phyloP scores from a whole-genome alignment of 306 rosid species.

The Alnus rubra region DNA sequence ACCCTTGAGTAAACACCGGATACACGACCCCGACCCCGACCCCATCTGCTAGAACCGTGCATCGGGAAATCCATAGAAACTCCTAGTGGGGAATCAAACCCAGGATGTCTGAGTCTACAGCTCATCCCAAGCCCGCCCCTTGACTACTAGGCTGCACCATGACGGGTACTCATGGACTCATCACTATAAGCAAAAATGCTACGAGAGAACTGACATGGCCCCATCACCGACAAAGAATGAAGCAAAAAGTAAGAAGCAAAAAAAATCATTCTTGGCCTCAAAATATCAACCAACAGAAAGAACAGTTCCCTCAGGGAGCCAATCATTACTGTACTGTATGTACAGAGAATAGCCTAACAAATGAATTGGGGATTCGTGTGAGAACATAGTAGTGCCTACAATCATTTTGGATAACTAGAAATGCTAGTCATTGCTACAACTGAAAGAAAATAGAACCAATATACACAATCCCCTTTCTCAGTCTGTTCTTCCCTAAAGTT shows the following conservation, averaged over 20 bases:
- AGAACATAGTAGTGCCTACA: conserved; percentile 15
- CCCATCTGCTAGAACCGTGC: too few relatives aligned
- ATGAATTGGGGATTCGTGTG: conserved; percentile 11
- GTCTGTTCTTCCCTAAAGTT: conserved; percentile 31
- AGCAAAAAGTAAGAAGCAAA: neutral
- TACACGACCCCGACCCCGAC: too few relatives aligned
- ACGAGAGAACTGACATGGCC: too few relatives aligned
- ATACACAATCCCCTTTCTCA: conserved; percentile 33
- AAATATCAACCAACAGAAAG: neutral
- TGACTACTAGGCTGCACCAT: too few relatives aligned
- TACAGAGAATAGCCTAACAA: conserved; percentile 6
- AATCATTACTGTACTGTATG: conserved; percentile 8
- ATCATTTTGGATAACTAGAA: conserved; percentile 1
- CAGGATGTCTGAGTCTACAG: too few relatives aligned
- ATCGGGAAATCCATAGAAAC: too few relatives aligned
- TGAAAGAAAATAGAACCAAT: conserved; percentile 17
- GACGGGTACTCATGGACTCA: too few relatives aligned
- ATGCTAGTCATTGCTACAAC: conserved; percentile 19
- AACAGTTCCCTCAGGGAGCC: neutral
- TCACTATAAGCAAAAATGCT: too few relatives aligned
- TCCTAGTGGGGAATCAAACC: too few relatives aligned
- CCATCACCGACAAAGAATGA: neutral
- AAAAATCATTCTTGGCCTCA: neutral
- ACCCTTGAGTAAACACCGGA: too few relatives aligned
- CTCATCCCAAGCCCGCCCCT: too few relatives aligned